phyloP scores from a whole-genome alignment of 2,329 filamentous ascomycete species.

The Penicillium sp. region DNA sequence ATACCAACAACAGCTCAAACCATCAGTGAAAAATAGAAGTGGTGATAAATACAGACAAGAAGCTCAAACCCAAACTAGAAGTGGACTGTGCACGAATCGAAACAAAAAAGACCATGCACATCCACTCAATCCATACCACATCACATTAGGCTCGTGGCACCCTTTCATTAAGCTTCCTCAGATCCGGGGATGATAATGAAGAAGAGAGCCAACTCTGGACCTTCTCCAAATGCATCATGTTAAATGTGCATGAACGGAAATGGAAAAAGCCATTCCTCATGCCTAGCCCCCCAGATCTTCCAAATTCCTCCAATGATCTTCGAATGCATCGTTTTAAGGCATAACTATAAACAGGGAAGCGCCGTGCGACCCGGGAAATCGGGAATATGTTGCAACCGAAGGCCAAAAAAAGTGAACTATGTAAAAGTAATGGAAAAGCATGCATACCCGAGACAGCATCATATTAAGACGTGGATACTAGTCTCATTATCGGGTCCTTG shows the following conservation, averaged over 20 bases:
- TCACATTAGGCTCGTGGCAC: not conserved
- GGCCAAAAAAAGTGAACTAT: not conserved
- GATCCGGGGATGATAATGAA: not conserved
- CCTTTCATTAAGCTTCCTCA: not conserved
- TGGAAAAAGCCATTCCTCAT: slow-evolving; percentile 15
- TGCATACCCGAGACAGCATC: not conserved
- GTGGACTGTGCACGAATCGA: slow-evolving; percentile 20
- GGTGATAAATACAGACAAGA: slow-evolving; percentile 22
- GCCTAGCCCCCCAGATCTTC: not conserved
- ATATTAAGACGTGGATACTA: not conserved
- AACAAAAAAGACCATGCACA: slow-evolving; percentile 10
- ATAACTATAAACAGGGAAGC: slow-evolving; percentile 24
- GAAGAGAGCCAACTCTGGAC: not conserved
- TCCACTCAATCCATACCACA: slow-evolving; percentile 7
- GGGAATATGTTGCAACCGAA: slow-evolving; percentile 13
- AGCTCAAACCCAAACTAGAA: slow-evolving; percentile 2
- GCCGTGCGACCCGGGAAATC: not conserved
- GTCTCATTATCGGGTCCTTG: not conserved
- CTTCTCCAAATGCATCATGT: slow-evolving; percentile 9
- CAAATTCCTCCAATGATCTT: not conserved
- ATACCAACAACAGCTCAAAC: slow-evolving; percentile 8
- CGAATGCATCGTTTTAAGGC: slow-evolving; percentile 10
- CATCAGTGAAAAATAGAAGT: slow-evolving; percentile 6
- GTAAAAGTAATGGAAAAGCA: not conserved
- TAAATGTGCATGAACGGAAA: slow-evolving; percentile 14